These are phyloP conservation scores for Fusarium duplospermum DNA, from an alignment of 2,329 filamentous ascomycete species.

Conservation along the genomic window DNA sequence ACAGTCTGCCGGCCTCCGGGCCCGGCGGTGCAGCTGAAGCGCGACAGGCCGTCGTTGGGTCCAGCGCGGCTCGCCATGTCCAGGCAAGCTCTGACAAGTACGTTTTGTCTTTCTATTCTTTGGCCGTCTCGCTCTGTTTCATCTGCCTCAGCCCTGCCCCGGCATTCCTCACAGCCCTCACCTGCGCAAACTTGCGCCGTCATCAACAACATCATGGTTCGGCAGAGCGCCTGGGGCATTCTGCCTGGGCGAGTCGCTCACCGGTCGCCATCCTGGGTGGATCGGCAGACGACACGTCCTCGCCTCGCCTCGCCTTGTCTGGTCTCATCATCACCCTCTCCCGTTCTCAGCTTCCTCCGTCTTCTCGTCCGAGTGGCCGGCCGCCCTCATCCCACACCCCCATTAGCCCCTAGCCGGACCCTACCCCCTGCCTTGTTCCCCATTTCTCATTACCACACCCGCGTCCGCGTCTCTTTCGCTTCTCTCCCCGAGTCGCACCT, in stretches of 20 bases:
- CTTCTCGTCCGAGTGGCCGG: slow-evolving; percentile 35
- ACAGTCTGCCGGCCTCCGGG: slow-evolving; percentile 66
- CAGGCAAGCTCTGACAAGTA: slow-evolving; percentile 66
- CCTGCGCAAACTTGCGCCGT: background rate
- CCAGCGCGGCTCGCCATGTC: slow-evolving; percentile 60
- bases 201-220: slow-evolving; percentile 1
- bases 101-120: slow-evolving; percentile 48
- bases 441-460: slow-evolving; percentile 35
- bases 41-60: slow-evolving; percentile 56
- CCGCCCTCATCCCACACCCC: slow-evolving; percentile 24
- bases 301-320: slow-evolving; percentile 26
- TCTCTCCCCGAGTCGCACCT: slow-evolving; percentile 27
- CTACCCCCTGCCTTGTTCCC: slow-evolving; percentile 27
- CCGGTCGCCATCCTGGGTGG: slow-evolving; percentile 22
- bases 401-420: slow-evolving; percentile 26
- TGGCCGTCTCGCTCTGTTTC: slow-evolving; percentile 4
- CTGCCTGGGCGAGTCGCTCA: background rate
- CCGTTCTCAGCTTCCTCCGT: slow-evolving; percentile 27
- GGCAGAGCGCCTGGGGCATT: background rate
- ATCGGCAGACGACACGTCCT: slow-evolving; percentile 33
- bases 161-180: slow-evolving; percentile 4
- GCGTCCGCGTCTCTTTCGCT: slow-evolving; percentile 27
- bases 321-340: slow-evolving; percentile 32
- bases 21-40: slow-evolving; percentile 58
- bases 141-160: slow-evolving; percentile 2